Percentiles rank a stretch among this genome's conserved stretches.
These are phyloP conservation scores for Arthroderma sp. DNA, from an alignment of 2,329 filamentous ascomycete genomes.

Conservation along the genomic window DNA sequence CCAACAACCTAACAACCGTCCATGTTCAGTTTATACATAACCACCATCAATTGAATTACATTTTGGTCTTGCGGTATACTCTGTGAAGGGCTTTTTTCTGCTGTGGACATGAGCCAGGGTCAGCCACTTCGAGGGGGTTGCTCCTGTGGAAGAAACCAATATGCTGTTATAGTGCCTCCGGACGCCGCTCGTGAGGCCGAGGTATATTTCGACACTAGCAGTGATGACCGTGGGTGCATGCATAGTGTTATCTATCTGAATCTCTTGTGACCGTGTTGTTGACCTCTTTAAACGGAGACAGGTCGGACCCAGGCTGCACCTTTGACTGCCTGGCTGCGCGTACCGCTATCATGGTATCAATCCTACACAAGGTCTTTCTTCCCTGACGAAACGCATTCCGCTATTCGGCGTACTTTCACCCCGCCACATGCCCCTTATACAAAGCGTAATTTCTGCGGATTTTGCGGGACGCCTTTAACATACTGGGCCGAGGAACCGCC, in stretches of 20 bases:
- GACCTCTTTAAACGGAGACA: constrained; percentile 18
- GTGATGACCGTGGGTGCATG: constrained; percentile 53
- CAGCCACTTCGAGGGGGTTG: constrained; percentile 32
- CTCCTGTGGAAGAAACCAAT: constrained; percentile 74
- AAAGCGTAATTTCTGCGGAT: constrained; percentile 76
- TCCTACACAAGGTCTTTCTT: constrained; percentile 63
- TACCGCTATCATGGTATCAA: constrained; percentile 69
- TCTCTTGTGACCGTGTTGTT: not conserved
- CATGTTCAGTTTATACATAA: too few relatives aligned
- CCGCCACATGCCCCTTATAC: constrained; percentile 44
- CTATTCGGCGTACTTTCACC: constrained; percentile 55
- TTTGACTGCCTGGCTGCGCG: constrained; percentile 66
- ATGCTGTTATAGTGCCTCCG: constrained; percentile 57
- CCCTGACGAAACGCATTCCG: constrained; percentile 58
- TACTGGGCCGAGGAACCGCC: constrained; percentile 67
- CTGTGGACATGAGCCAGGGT: constrained; percentile 7
- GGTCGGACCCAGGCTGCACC: constrained; percentile 55
- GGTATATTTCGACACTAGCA: constrained; percentile 62
- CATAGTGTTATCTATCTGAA: not conserved
- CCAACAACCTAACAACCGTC: too few relatives aligned
- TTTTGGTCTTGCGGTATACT: too few relatives aligned
- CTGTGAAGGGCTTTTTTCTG: too few relatives aligned
- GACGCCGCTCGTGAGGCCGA: constrained; percentile 44
- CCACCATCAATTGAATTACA: too few relatives aligned
- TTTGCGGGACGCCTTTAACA: constrained; percentile 73